Conservation (phyloP, 2,329 filamentous ascomycete species). For the Penicillium sp. region DNA sequence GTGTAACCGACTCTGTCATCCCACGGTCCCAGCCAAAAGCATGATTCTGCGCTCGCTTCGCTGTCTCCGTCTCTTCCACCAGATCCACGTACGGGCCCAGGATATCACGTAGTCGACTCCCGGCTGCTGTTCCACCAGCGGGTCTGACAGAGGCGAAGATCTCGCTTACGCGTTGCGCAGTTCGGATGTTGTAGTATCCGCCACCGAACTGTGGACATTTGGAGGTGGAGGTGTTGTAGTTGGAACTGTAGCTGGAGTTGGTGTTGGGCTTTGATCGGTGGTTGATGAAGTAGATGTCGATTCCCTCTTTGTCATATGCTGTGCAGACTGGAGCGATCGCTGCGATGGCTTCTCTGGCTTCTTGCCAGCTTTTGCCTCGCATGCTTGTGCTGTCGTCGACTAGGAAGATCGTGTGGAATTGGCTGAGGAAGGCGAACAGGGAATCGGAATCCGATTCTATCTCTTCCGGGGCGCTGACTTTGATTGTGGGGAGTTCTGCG, state of each 20-base stretch:
- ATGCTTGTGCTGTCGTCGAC: conserved; percentile 93
- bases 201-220: conserved; percentile 38
- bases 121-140: conserved; percentile 69
- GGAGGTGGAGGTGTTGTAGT: conserved; percentile 27
- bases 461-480: conserved; percentile 29
- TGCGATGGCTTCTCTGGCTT: conserved; percentile 67
- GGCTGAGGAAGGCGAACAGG: conserved; percentile 69
- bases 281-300: conserved; percentile 92
- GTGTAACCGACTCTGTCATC: conserved; percentile 61
- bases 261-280: conserved; percentile 38
- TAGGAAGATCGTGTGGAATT: conserved; percentile 84
- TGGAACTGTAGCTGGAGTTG: neutral
- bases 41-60: conserved; percentile 11
- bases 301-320: conserved; percentile 73
- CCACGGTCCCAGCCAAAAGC: conserved; percentile 45
- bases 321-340: conserved; percentile 81
- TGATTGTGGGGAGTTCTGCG: conserved; percentile 34
- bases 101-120: conserved; percentile 67
- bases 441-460: conserved; percentile 41
- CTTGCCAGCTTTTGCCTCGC: conserved; percentile 71
- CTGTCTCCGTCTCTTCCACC: conserved; percentile 47
- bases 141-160: conserved; percentile 72
- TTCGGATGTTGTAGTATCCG: conserved; percentile 65
- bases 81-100: conserved; percentile 67
- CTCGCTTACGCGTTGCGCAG: conserved; percentile 56